Evolutionary conservation across 768 basidiomycete species (phyloP).

Genomic region (Holtermannia corniformis): DNA sequence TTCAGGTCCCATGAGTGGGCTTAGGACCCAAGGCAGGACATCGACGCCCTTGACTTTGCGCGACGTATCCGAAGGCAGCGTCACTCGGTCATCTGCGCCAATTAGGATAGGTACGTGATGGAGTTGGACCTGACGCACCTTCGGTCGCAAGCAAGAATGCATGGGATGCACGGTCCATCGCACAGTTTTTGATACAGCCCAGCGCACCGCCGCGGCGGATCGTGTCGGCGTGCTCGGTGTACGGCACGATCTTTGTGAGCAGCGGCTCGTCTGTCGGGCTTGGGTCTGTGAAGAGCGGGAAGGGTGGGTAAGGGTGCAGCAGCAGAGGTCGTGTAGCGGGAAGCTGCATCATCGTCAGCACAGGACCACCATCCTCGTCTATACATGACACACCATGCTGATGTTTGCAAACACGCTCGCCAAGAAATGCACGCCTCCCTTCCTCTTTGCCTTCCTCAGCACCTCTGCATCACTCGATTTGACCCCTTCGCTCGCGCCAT

Average conservation of each 20-base stretch:
- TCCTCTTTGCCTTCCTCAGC: conserved; percentile 48
- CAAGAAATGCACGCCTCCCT: conserved; percentile 80
- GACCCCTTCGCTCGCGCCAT: conserved; percentile 55
- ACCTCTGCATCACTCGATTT: conserved; percentile 42
- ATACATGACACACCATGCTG: conserved; percentile 50
- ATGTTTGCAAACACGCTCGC: conserved; percentile 91
- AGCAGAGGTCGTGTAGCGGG: conserved; percentile 72
- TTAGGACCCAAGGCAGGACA: conserved; percentile 69
- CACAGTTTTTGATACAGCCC: conserved; percentile 62
- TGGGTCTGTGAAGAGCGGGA: conserved; percentile 44
- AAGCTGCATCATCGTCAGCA: conserved; percentile 46
- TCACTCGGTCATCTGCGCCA: conserved; percentile 49
- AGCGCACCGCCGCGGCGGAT: conserved; percentile 81
- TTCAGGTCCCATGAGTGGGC: conserved; percentile 88
- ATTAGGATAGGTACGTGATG: neutral
- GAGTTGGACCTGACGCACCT: conserved; percentile 18
- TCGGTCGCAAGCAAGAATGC: conserved; percentile 39
- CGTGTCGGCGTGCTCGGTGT: conserved; percentile 79
- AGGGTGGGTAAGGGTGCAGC: conserved; percentile 54
- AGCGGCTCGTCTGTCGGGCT: conserved; percentile 58
- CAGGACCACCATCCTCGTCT: neutral
- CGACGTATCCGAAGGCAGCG: conserved; percentile 52
- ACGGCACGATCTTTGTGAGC: conserved; percentile 66
- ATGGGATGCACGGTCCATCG: conserved; percentile 39
- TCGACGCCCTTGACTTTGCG: conserved; percentile 55